phyloP scores from a whole-genome alignment of 129 eudicot genomes.

The Solidago caesia region DNA sequence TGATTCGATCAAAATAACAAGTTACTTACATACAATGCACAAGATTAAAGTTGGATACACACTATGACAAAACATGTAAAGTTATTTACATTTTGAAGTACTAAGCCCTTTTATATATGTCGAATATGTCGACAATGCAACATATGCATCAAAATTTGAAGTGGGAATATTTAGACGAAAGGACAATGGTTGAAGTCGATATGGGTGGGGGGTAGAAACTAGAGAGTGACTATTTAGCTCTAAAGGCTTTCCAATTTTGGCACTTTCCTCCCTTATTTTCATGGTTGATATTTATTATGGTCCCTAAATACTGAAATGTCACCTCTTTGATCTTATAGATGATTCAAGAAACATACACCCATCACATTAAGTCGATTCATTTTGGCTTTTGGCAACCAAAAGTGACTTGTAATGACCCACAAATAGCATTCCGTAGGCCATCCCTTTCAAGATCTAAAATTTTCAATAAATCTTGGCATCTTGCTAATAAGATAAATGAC shows the following conservation, averaged over 20 bases:
- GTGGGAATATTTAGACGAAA: constrained; percentile 27
- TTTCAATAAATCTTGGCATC: neutral
- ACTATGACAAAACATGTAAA: no score
- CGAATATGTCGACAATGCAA: constrained; percentile 10
- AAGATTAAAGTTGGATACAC: no score
- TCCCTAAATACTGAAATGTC: constrained; percentile 27
- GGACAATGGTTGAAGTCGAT: constrained; percentile 21
- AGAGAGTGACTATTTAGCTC: constrained; percentile 21
- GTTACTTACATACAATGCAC: no score
- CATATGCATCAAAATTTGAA: constrained; percentile 27
- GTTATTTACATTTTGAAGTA: no score
- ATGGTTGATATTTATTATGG: constrained; percentile 21
- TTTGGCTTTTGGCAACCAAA: neutral
- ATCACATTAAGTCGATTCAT: constrained; percentile 23
- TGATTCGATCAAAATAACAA: no score
- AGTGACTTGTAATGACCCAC: constrained; percentile 23
- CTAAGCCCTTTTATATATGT: no score
- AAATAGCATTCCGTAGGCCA: constrained; percentile 21
- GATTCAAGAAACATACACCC: constrained; percentile 23
- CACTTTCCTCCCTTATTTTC: constrained; percentile 15
- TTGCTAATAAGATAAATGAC: no score
- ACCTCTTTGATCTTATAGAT: constrained; percentile 25
- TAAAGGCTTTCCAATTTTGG: constrained; percentile 9
- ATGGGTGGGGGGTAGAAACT: neutral
- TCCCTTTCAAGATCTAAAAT: constrained; percentile 5